These are phyloP conservation scores for Picea glauca DNA, from an alignment of 75 land plant species.

Conservation along the genomic window DNA sequence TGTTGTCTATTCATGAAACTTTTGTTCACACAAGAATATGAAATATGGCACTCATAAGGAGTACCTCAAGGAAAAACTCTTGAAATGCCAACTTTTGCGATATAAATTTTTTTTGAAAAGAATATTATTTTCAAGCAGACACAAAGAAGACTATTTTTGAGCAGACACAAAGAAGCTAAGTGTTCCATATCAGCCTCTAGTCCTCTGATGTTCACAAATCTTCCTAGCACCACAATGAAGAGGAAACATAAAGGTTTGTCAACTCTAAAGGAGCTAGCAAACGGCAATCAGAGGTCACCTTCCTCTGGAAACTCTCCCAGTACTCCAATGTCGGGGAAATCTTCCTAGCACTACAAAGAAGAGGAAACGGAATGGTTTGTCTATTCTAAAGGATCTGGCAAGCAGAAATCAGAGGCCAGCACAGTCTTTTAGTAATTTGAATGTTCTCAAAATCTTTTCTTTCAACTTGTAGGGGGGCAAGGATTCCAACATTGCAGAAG, in stretches of 20 bases:
- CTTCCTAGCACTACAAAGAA: conserved; percentile 10
- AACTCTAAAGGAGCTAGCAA: conserved; percentile 19
- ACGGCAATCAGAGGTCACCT: background rate
- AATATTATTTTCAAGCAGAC: background rate
- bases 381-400: conserved; percentile 21
- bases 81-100: background rate
- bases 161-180: too few species aligned
- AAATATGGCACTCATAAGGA: conserved; percentile 33
- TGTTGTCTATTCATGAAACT: conserved; percentile 49
- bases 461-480: background rate
- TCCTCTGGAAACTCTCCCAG: background rate
- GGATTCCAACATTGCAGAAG: background rate
- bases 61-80: background rate
- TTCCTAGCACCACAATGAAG: conserved; percentile 1
- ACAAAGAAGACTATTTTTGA: background rate
- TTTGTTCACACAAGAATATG: conserved; percentile 44
- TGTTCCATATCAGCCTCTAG: background rate
- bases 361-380: conserved; percentile 27
- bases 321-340: too few species aligned
- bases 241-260: conserved; percentile 27
- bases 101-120: background rate
- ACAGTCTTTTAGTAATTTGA: conserved; percentile 8
- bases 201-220: too few species aligned
- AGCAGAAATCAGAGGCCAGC: background rate
- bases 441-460: background rate